Conservation (phyloP, 2,329 filamentous ascomycete species). For the Pseudocercospora fuligena region DNA sequence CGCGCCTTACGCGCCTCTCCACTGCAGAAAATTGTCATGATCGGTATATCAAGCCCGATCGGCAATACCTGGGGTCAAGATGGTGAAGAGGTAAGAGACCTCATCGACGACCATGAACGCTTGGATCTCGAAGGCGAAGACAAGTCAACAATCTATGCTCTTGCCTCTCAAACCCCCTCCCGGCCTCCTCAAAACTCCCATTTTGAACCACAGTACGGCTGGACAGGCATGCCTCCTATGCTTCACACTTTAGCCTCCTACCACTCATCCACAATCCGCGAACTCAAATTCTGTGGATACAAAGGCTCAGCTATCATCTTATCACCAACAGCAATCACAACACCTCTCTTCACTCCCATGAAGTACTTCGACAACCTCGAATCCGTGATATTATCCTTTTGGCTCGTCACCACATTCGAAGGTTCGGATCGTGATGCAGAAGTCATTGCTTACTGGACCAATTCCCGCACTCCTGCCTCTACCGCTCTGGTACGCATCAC, state of each 20-base stretch:
- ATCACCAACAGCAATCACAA: slow-evolving; percentile 44
- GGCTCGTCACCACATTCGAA: slow-evolving; percentile 49
- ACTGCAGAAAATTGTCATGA: slow-evolving; percentile 52
- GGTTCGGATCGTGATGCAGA: slow-evolving; percentile 44
- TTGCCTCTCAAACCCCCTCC: slow-evolving; percentile 30
- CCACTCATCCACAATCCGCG: slow-evolving; percentile 47
- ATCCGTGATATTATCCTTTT: slow-evolving; percentile 48
- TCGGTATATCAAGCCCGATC: slow-evolving; percentile 48
- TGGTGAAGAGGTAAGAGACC: slow-evolving; percentile 39
- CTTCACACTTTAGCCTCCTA: slow-evolving; percentile 49
- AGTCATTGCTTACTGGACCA: slow-evolving; percentile 52
- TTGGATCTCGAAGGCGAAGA: slow-evolving; percentile 41
- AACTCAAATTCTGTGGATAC: slow-evolving; percentile 56
- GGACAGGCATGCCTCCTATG: slow-evolving; percentile 46
- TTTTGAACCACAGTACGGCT: slow-evolving; percentile 48
- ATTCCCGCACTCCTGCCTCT: slow-evolving; percentile 45
- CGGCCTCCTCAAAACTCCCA: slow-evolving; percentile 31
- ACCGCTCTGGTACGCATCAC: slow-evolving; percentile 44
- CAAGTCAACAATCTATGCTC: slow-evolving; percentile 32
- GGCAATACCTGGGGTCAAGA: slow-evolving; percentile 52
- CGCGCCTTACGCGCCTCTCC: slow-evolving; percentile 49
- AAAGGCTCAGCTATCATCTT: slow-evolving; percentile 50
- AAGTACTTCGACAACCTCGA: slow-evolving; percentile 50
- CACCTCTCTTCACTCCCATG: slow-evolving; percentile 45
- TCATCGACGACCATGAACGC: slow-evolving; percentile 29